Percentiles rank a stretch among this genome's conserved stretches.
Conservation (phyloP, 2,329 filamentous ascomycete species). For the Colletotrichum brevisporum region DNA sequence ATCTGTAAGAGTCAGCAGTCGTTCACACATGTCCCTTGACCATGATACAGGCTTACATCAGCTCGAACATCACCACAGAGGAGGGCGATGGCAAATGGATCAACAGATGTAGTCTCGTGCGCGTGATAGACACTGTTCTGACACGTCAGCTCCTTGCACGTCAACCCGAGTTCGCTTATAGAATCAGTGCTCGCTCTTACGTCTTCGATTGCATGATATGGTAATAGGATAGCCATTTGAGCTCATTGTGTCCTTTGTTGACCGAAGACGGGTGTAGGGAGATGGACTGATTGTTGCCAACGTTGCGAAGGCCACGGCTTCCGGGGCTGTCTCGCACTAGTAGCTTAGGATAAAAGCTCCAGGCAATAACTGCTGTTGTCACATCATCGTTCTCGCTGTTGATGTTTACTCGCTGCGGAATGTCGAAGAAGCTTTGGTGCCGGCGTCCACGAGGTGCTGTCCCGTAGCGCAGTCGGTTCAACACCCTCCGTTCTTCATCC, state of each 20-base stretch:
- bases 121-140: conserved; percentile 82
- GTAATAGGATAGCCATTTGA: conserved; percentile 94
- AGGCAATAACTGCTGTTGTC: conserved; percentile 86
- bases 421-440: conserved; percentile 83
- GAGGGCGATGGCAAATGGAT: conserved; percentile 86
- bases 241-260: conserved; percentile 78
- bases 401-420: conserved; percentile 80
- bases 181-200: conserved; percentile 59
- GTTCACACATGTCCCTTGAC: not conserved
- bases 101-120: conserved; percentile 86
- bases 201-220: conserved; percentile 95
- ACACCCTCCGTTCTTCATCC: conserved; percentile 76
- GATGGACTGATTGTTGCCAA: conserved; percentile 93
- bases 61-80: conserved; percentile 92
- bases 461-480: conserved; percentile 78
- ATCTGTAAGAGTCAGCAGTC: conserved; percentile 64
- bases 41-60: conserved; percentile 69
- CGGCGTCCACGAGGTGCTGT: conserved; percentile 65
- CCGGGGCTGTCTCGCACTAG: conserved; percentile 80
- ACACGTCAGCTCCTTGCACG: conserved; percentile 42
- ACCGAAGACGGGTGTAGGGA: conserved; percentile 90
- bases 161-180: not conserved
- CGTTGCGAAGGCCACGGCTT: conserved; percentile 87
- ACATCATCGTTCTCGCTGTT: conserved; percentile 87
- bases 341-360: conserved; percentile 96